A percentile compares a stretch with the other conserved stretches of the same genome.
These are phyloP conservation scores for Cucumis melo DNA, from an alignment of 306 rosid species.

Conservation along the genomic window DNA sequence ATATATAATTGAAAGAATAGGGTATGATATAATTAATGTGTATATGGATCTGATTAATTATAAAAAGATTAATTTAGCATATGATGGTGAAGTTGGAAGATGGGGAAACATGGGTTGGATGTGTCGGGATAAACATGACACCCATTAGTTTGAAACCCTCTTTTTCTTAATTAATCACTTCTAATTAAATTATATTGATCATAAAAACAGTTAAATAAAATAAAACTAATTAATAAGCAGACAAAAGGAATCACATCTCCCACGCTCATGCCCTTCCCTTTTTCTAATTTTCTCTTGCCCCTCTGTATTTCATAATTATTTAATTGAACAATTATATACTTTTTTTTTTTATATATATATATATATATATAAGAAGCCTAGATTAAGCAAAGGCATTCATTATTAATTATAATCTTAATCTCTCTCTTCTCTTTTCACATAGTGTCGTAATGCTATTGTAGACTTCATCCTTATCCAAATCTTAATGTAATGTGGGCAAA, in stretches of 20 bases:
- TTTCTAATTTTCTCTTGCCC: background rate
- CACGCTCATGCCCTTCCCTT: background rate
- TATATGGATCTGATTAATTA: background rate
- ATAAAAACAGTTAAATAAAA: too few relatives aligned
- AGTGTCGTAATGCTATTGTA: background rate
- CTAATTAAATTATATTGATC: too few relatives aligned
- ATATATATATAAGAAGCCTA: background rate
- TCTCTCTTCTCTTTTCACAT: background rate
- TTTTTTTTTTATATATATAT: too few relatives aligned
- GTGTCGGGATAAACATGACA: conserved; percentile 11
- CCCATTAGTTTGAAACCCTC: background rate
- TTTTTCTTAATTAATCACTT: background rate
- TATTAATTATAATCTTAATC: background rate
- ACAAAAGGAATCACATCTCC: background rate
- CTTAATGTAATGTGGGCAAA: background rate
- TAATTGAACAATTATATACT: background rate
- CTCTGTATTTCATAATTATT: background rate
- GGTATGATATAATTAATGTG: background rate
- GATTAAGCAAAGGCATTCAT: background rate
- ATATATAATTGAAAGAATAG: too few relatives aligned
- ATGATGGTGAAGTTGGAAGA: background rate
- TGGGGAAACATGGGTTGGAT: conserved; percentile 10
- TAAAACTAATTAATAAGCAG: background rate
- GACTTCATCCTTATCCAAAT: conserved; percentile 1
- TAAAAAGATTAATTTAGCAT: background rate